phyloP scores from a whole-genome alignment of 208 protist genomes.

The Leptomonas seymouri region DNA sequence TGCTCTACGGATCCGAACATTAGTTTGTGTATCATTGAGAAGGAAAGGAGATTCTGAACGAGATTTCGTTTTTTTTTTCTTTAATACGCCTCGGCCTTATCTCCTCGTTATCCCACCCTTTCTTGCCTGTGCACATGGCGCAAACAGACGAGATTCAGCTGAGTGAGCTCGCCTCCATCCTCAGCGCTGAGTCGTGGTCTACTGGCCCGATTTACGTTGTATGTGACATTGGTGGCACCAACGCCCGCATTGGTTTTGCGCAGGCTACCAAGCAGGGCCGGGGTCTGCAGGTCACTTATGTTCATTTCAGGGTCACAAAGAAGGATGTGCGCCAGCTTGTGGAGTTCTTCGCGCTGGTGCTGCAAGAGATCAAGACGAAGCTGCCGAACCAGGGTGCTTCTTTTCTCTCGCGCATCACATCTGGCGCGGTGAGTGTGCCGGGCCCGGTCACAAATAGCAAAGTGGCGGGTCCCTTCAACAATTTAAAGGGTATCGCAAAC shows the following conservation, averaged over 20 bases:
- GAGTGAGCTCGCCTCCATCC: slow-evolving; percentile 32
- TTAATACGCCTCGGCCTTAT: no score
- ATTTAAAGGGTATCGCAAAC: slow-evolving; percentile 56
- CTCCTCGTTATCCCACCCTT: no score
- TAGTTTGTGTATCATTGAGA: no score
- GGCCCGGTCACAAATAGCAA: slow-evolving; percentile 55
- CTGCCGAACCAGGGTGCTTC: slow-evolving; percentile 17
- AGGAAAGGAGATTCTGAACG: no score
- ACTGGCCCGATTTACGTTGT: slow-evolving; percentile 57
- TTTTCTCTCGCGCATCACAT: slow-evolving; percentile 45
- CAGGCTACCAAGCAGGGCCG: slow-evolving; percentile 5
- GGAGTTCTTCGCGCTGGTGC: slow-evolving; percentile 49
- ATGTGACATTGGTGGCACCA: slow-evolving; percentile 76
- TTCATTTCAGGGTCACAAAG: slow-evolving; percentile 55
- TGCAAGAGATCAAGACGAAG: slow-evolving; percentile 35
- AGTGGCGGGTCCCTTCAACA: slow-evolving; percentile 71
- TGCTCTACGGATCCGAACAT: no score
- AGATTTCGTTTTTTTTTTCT: no score
- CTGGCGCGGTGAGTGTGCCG: slow-evolving; percentile 57
- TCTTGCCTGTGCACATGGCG: no score
- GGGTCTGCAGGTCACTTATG: slow-evolving; percentile 40
- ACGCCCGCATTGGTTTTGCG: slow-evolving; percentile 70
- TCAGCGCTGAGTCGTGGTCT: slow-evolving; percentile 36
- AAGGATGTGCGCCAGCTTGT: slow-evolving; percentile 49
- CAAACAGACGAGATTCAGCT: slow-evolving; percentile 37